These are phyloP conservation scores for Penicillium sp. DNA, from an alignment of 2,329 filamentous ascomycete genomes.

Conservation along the genomic window DNA sequence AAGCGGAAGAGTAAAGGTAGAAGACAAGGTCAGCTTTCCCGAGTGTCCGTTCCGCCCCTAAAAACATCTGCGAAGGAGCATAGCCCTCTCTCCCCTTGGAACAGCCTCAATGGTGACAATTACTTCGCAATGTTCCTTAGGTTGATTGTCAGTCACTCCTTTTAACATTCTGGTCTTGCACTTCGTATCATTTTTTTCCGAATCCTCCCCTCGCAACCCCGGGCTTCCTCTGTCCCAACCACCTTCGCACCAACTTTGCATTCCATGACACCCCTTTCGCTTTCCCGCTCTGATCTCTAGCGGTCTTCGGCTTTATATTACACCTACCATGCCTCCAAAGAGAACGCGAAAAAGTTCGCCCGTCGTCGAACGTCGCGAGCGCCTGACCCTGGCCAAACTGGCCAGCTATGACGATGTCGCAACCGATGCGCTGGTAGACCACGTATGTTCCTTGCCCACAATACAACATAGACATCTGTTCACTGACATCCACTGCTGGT, in stretches of 20 bases:
- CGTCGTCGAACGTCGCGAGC: constrained; percentile 55
- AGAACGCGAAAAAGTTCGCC: constrained; percentile 33
- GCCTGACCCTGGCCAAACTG: constrained; percentile 81
- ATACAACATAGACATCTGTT: neutral
- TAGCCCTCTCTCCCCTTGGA: constrained; percentile 1
- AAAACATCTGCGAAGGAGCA: constrained; percentile 10
- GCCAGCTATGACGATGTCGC: constrained; percentile 93
- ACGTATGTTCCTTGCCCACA: constrained; percentile 60
- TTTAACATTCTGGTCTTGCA: constrained; percentile 1
- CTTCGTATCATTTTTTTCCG: neutral
- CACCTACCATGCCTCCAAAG: constrained; percentile 38
- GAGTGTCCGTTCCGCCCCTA: constrained; percentile 10
- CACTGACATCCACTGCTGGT: constrained; percentile 23
- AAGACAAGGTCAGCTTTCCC: neutral
- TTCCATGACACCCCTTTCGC: constrained; percentile 11
- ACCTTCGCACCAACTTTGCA: neutral
- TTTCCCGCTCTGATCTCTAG: neutral
- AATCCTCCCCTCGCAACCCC: constrained; percentile 1
- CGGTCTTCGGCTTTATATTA: constrained; percentile 4
- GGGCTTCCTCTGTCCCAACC: neutral
- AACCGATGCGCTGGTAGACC: constrained; percentile 92
- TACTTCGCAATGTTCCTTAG: neutral
- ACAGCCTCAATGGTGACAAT: constrained; percentile 8
- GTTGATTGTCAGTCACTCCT: constrained; percentile 1
- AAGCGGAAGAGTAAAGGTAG: constrained; percentile 2